Evolutionary conservation across 2,329 filamentous ascomycete genomes (phyloP).

Genomic region (Sclerotinia glacialis): DNA sequence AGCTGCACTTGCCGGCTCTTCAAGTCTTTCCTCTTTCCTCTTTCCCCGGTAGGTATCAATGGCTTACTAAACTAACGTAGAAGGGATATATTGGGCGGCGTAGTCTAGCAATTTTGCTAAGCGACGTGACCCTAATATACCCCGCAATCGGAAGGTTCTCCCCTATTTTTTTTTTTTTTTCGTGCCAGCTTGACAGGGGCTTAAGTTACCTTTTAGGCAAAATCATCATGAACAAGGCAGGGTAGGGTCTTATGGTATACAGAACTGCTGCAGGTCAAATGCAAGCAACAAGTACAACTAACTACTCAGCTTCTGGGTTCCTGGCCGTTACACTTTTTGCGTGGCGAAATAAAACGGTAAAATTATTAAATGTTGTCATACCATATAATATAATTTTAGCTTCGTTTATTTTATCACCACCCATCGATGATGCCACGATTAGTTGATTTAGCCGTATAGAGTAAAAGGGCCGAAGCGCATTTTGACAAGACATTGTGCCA

Average conservation of each 20-base stretch:
- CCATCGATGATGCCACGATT: not conserved
- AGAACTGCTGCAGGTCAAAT: not conserved
- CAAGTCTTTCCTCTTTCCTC: no score
- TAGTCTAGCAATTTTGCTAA: not conserved
- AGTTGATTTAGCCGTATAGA: not conserved
- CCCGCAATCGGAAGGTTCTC: no score
- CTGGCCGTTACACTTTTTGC: not conserved
- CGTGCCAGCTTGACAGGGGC: no score
- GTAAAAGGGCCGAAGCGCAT: slow-evolving; percentile 15
- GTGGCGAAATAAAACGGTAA: not conserved
- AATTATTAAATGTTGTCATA: not conserved
- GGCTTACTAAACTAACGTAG: not conserved
- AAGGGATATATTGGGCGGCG: slow-evolving; percentile 9
- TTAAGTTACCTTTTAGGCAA: no score
- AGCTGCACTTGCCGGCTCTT: not conserved
- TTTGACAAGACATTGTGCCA: not conserved
- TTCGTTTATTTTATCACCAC: not conserved
- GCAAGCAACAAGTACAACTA: no score
- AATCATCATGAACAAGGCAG: no score
- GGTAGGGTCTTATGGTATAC: not conserved
- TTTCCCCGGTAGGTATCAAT: not conserved
- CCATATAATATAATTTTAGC: not conserved
- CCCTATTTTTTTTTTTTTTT: no score
- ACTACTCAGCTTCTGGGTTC: slow-evolving; percentile 1
- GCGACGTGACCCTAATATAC: not conserved